Evolutionary conservation across 345 rosid species (phyloP).

Genomic region (Salix brachista): DNA sequence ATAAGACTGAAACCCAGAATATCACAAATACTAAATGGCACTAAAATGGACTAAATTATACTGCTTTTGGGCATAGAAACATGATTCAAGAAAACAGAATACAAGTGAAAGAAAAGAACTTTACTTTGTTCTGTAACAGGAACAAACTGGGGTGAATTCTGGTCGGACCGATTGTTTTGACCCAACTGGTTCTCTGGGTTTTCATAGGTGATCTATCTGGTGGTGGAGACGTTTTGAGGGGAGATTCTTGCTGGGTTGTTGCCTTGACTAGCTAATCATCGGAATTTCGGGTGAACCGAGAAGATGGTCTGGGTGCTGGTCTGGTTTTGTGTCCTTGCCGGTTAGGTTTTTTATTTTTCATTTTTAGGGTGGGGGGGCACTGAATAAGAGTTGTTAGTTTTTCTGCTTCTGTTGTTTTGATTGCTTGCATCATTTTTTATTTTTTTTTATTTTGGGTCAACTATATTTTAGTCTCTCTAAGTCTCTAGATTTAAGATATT

Average conservation of each 20-base stretch:
- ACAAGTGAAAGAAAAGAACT: neutral
- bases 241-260: neutral
- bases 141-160: neutral
- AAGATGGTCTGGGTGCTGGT: constrained; percentile 3
- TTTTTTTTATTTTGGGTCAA: neutral
- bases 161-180: constrained; percentile 12
- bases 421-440: neutral
- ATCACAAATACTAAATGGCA: neutral
- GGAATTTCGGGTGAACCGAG: constrained; percentile 10
- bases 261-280: neutral
- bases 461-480: neutral
- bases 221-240: neutral
- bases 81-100: neutral
- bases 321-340: constrained; percentile 4
- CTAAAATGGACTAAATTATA: neutral
- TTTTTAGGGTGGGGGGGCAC: neutral
- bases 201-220: constrained; percentile 8
- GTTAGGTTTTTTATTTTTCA: neutral
- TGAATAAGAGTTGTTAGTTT: neutral
- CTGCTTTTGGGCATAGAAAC: neutral
- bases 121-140: neutral
- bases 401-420: neutral
- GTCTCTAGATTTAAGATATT: neutral
- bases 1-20: neutral
- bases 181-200: constrained; percentile 2